phyloP scores from a whole-genome alignment of 2,329 filamentous ascomycete species.

The Pseudogymnoascus sp. region DNA sequence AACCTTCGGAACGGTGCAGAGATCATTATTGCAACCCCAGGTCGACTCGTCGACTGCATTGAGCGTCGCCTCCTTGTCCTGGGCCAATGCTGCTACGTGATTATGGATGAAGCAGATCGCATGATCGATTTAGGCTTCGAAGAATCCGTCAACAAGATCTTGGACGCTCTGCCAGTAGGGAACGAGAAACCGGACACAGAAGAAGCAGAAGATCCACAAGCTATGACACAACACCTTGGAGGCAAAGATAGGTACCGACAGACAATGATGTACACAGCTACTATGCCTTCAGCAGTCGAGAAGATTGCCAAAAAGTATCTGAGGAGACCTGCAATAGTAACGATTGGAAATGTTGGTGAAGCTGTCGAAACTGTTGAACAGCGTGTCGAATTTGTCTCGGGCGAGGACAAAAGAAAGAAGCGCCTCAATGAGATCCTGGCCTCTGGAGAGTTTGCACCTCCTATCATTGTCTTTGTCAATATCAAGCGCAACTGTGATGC shows the following conservation, averaged over 20 bases:
- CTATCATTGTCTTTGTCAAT: slow-evolving; percentile 99
- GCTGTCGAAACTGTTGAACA: slow-evolving; percentile 97
- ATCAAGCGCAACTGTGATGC: slow-evolving; percentile 99
- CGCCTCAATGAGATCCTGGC: slow-evolving; percentile 83
- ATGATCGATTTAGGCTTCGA: slow-evolving; percentile 99
- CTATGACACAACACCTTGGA: slow-evolving; percentile 76
- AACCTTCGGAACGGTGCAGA: slow-evolving; percentile 87
- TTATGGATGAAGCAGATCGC: slow-evolving; percentile 98
- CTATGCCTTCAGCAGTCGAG: slow-evolving; percentile 88
- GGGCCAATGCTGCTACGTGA: slow-evolving; percentile 94
- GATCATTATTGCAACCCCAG: slow-evolving; percentile 96
- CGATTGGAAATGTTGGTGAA: slow-evolving; percentile 88
- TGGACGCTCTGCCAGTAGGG: slow-evolving; percentile 81
- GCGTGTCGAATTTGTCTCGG: slow-evolving; percentile 80
- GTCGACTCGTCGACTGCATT: slow-evolving; percentile 93
- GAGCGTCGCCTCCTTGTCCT: slow-evolving; percentile 86
- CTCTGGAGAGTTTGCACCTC: slow-evolving; percentile 71
- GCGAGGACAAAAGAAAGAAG: slow-evolving; percentile 95
- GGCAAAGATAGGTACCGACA: slow-evolving; percentile 79
- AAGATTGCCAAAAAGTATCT: slow-evolving; percentile 96
- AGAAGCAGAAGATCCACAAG: slow-evolving; percentile 73
- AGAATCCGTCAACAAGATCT: slow-evolving; percentile 93
- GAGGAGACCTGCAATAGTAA: slow-evolving; percentile 84
- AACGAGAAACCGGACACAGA: slow-evolving; percentile 96
- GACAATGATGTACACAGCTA: slow-evolving; percentile 99